Evolutionary conservation across 768 basidiomycete genomes (phyloP), one percentile per base, ranked within the genome.

Genomic region (Mycena kentingensis): DNA sequence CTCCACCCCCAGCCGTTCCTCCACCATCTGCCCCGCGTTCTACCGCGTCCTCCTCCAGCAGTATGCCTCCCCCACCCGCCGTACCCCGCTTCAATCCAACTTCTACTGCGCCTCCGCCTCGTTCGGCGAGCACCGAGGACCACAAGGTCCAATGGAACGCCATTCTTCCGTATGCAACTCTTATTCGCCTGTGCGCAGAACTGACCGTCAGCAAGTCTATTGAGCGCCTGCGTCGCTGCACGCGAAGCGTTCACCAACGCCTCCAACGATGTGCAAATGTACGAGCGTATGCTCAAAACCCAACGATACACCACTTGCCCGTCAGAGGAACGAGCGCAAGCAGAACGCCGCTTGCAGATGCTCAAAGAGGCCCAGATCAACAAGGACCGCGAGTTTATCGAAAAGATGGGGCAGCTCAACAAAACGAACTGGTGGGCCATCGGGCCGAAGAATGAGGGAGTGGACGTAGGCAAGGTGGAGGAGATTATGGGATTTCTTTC

Each of bases 341-440:
- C 58, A 66, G 26, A 48, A 62, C n/a, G 46, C 42, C 4, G 29
- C 50, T 6, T n/a, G n/a, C n/a, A n/a, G n/a, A n/a, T n/a, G n/a
- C 61, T 71, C 11, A 58, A 66, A 24, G 28, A 50, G 5, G 54
- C 58, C 29, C 55, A 49, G 45, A 62, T 65, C n/a, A 60, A 62
- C 1, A 58, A 51, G 28, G 60, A 57, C 32, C 62, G 58, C 16
- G 54, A 41, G 1, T 47, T 66, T 10, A 58, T 61, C 2, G 50
- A 52, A 11, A 39, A 45, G 5, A 22, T 70, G 31, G 35, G 21
- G 3, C 47, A 39, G 3, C 60, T 72, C 34, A 54, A 52, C 22
- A 63, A 65, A 11, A 43, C 60, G n/a, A 58, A 67, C 15, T 65
- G 54, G 45, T 70, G 71, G 70, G 70, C 70, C 1, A 60, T 65